Conservation (phyloP, 2,329 filamentous ascomycete genomes). For the Pseudopithomyces chartarum region DNA sequence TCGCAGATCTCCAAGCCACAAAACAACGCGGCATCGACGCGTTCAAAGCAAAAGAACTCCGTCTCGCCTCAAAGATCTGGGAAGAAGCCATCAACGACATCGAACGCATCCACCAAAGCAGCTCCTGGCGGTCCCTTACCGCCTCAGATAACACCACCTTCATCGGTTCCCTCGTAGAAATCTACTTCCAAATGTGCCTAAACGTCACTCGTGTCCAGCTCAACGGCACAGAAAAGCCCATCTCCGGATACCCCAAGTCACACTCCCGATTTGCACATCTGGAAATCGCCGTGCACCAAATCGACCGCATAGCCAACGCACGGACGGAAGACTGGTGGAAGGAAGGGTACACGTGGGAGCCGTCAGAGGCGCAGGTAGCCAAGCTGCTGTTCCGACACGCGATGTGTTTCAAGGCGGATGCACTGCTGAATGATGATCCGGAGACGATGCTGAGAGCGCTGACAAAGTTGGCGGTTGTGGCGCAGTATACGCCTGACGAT, state of each 20-base stretch:
- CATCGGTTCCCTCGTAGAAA: slow-evolving; percentile 13
- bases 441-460: neutral
- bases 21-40: slow-evolving; percentile 18
- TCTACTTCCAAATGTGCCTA: slow-evolving; percentile 22
- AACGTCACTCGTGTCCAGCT: slow-evolving; percentile 20
- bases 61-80: slow-evolving; percentile 14
- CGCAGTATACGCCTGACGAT: neutral
- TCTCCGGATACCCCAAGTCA: neutral
- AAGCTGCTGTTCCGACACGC: neutral
- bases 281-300: neutral
- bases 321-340: neutral
- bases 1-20: slow-evolving; percentile 10
- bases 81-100: slow-evolving; percentile 17
- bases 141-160: slow-evolving; percentile 14
- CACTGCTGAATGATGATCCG: neutral
- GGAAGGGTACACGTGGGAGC: neutral
- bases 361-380: neutral
- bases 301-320: neutral
- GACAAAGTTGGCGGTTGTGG: neutral
- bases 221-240: slow-evolving; percentile 3
- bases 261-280: neutral
- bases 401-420: neutral
- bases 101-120: slow-evolving; percentile 9
- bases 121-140: slow-evolving; percentile 15
- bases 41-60: slow-evolving; percentile 5